Base-by-base conservation (phyloP, 2,329 filamentous ascomycete species). In the Colletotrichum limetticola region DNA sequence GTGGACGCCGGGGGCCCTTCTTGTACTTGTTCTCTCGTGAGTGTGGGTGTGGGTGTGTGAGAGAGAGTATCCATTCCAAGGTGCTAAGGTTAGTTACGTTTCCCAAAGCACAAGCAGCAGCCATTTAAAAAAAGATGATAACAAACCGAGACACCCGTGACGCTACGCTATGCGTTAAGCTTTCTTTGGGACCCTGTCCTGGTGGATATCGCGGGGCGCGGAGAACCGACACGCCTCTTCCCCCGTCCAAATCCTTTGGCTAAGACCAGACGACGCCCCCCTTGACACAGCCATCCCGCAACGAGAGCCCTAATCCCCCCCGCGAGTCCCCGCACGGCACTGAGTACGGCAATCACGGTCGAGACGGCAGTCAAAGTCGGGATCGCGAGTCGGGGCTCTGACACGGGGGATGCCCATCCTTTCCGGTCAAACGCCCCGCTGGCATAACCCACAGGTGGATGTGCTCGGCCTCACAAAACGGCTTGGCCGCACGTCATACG, bases 201-300 rank as follows among this genome's bases (percentile, higher is more conserved):
- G 52, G 66, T 72, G 70, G 70, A 72, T 65, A 60, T 70, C 19
- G 60, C 60, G 70, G 53, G 59, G 59, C 53, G 58, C 28, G 65
- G 58, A 62, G 35, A 52, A 57, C 32, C 37, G 35, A 16, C 46
- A 5, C 19, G 14, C 28, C 24, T 46, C 35, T 24, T 19, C 30
- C 61, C n/a, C 28, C 56, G 14, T 56, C n/a, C 28, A 52, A 63
- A 46, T 30, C 28, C 46, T 32, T 62, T 24, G 55, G 14, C 66
- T 32, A 49, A 52, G 53, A 59, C 62, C 24, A 46, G 49, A 56
- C 58, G 42, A 63, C 37, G 49, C 55, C n/a, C 24, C 16, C 32
- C 16, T 64, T 46, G 42, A 69, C 30, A 35, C 28, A 58, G 42
- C 42, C 24, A 28, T 37, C 16, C 37, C 58, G 28, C 16, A 37